A percentile compares a stretch with the other conserved stretches of the same genome.
phyloP scores from a whole-genome alignment of 2,329 filamentous ascomycete species.

The Aaosphaeria pasadenensis region DNA sequence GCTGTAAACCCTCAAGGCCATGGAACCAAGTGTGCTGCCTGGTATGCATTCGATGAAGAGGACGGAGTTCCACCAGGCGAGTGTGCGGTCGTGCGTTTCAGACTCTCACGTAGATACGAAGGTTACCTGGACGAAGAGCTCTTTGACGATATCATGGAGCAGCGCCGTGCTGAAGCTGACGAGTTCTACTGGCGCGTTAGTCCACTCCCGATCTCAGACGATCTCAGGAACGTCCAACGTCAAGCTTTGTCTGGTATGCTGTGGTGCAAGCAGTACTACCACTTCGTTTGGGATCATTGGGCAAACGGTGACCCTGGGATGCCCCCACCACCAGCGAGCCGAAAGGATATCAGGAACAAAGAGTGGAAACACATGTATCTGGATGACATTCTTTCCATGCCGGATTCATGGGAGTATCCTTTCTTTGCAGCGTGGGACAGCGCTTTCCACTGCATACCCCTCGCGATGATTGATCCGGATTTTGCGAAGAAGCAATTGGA shows the following conservation, averaged over 20 bases:
- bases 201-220: constrained; percentile 88
- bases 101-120: constrained; percentile 72
- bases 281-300: constrained; percentile 98
- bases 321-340: constrained; percentile 76
- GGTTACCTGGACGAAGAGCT: constrained; percentile 86
- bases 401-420: constrained; percentile 97
- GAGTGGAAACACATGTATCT: constrained; percentile 95
- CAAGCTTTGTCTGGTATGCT: constrained; percentile 96
- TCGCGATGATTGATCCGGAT: constrained; percentile 96
- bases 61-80: constrained; percentile 85
- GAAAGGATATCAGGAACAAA: constrained; percentile 78
- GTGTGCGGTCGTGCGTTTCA: constrained; percentile 92
- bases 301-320: constrained; percentile 88
- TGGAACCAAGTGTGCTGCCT: constrained; percentile 87
- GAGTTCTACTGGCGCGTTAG: constrained; percentile 95
- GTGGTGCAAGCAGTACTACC: constrained; percentile 97
- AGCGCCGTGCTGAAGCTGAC: constrained; percentile 83
- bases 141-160: constrained; percentile 88
- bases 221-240: constrained; percentile 90
- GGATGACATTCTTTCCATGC: constrained; percentile 96
- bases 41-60: constrained; percentile 88
- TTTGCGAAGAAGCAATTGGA: constrained; percentile 98
- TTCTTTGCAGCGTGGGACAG: constrained; percentile 98
- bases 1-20: constrained; percentile 76
- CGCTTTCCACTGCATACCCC: constrained; percentile 91